phyloP scores from a whole-genome alignment of 768 basidiomycete species.

The Lepiota subincarnata region DNA sequence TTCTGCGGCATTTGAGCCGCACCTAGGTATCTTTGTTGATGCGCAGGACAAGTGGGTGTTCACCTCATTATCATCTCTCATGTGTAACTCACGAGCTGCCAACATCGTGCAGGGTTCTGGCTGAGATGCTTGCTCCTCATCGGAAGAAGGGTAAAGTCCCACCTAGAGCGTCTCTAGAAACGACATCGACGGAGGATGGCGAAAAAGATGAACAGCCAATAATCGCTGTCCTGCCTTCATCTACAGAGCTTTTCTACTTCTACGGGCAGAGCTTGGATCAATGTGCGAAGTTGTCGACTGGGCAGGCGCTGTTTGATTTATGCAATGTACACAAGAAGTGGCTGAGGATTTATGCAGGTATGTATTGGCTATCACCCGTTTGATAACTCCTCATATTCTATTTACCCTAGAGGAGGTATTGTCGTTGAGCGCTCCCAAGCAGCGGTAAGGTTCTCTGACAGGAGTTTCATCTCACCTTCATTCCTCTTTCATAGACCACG shows the following conservation, averaged over 20 bases:
- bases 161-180: conserved; percentile 67
- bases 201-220: conserved; percentile 45
- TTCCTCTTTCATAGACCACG: conserved; percentile 41
- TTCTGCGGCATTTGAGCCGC: conserved; percentile 86
- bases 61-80: not conserved
- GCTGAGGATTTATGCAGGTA: conserved; percentile 90
- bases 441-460: conserved; percentile 38
- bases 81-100: not conserved
- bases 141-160: conserved; percentile 46
- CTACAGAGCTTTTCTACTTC: conserved; percentile 96
- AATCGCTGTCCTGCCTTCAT: conserved; percentile 85
- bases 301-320: conserved; percentile 79
- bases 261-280: conserved; percentile 94
- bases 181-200: conserved; percentile 34
- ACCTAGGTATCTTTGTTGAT: conserved; percentile 91
- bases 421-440: conserved; percentile 56
- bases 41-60: conserved; percentile 84
- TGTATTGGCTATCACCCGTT: conserved; percentile 16
- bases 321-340: conserved; percentile 86
- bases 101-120: conserved; percentile 55
- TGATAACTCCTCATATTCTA: conserved; percentile 4
- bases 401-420: conserved; percentile 76
- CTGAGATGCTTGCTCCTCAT: conserved; percentile 87
- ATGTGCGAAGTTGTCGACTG: conserved; percentile 86
- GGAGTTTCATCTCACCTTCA: not conserved